Evolutionary conservation across 2,329 filamentous ascomycete species (phyloP).

Genomic region (Fusarium palustre): DNA sequence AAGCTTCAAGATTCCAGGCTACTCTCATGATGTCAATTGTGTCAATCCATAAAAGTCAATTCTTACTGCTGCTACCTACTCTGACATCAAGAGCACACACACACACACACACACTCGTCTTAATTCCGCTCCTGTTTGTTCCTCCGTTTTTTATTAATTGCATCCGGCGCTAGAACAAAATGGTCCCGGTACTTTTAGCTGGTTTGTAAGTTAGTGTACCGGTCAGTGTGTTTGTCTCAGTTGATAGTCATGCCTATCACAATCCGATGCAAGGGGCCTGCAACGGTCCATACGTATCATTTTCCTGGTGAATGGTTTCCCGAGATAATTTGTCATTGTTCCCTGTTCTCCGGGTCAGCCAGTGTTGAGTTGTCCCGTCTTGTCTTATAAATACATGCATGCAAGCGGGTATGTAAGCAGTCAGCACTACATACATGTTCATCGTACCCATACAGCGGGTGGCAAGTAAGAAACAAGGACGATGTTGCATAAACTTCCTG

Average conservation of each 20-base stretch:
- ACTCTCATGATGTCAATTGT: background rate
- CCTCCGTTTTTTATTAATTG: background rate
- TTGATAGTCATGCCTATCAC: conserved; percentile 18
- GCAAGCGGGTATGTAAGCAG: background rate
- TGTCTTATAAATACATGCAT: background rate
- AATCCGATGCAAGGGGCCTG: conserved; percentile 28
- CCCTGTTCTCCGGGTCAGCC: background rate
- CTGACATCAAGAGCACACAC: background rate
- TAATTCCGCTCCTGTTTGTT: background rate
- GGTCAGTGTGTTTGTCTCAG: conserved; percentile 32
- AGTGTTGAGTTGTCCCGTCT: background rate
- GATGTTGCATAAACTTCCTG: conserved; percentile 1
- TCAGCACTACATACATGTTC: background rate
- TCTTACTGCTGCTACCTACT: background rate
- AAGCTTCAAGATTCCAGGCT: background rate
- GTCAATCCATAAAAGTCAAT: background rate
- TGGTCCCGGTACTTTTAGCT: conserved; percentile 6
- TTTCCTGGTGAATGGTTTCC: background rate
- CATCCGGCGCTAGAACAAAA: conserved; percentile 16
- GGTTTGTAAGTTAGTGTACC: background rate
- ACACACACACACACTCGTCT: background rate
- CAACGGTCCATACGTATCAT: background rate
- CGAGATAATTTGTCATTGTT: conserved; percentile 1
- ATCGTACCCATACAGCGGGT: background rate
- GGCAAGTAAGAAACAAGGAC: background rate